A percentile compares a stretch with the other conserved stretches of the same genome.
Conservation (phyloP, 108 stramenopile species). For the Mayamaea pseudoterrestris region DNA sequence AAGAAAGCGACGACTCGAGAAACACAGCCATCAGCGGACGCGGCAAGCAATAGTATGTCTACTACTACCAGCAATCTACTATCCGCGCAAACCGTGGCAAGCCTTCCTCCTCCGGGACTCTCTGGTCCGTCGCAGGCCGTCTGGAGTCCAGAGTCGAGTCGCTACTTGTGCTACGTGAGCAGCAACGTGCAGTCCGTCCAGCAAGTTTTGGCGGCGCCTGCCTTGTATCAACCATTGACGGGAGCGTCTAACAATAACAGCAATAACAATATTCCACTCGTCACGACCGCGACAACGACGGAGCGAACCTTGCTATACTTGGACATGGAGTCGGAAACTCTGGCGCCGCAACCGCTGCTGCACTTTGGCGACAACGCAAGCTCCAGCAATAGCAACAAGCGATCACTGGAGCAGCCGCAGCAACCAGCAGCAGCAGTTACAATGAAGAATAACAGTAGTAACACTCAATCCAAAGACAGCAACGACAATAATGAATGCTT, state of each 20-base stretch:
- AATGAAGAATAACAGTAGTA: not conserved
- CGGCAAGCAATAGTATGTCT: no score
- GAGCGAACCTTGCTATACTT: constrained; percentile 6
- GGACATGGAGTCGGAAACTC: not conserved
- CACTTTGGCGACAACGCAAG: not conserved
- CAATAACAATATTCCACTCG: not conserved
- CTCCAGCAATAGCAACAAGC: constrained; percentile 5
- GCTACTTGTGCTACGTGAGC: constrained; percentile 6
- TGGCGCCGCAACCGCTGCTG: not conserved
- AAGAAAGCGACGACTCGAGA: no score
- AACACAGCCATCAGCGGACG: no score
- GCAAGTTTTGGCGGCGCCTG: not conserved
- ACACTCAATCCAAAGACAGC: not conserved
- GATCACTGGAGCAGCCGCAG: constrained; percentile 3
- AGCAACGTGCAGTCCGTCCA: not conserved
- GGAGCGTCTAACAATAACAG: not conserved
- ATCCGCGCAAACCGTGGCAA: constrained; percentile 44
- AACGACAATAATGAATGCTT: constrained; percentile 12
- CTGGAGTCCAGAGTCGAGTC: constrained; percentile 6
- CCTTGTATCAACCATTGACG: constrained; percentile 2
- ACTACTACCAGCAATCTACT: no score
- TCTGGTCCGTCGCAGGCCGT: constrained; percentile 8
- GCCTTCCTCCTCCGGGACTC: constrained; percentile 37
- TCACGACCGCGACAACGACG: not conserved
- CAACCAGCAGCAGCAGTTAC: constrained; percentile 6